phyloP scores from a whole-genome alignment of 164 flowering plant genomes.

The Macadamia integrifolia region DNA sequence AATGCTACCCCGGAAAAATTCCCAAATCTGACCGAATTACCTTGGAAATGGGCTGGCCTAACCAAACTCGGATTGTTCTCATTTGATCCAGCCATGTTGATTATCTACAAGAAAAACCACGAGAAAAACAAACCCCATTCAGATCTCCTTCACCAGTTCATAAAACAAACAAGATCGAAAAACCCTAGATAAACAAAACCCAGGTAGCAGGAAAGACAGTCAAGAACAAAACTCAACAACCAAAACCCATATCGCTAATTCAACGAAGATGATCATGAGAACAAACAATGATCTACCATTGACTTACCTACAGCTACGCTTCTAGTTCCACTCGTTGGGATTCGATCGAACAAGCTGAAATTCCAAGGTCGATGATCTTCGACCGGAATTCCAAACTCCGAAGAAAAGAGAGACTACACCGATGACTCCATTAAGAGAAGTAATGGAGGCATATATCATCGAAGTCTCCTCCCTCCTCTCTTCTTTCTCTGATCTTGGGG shows the following conservation, averaged over 20 bases:
- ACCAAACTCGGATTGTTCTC: conserved; percentile 70
- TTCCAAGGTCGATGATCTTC: not conserved
- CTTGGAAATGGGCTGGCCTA: conserved; percentile 33
- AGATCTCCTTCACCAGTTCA: not conserved
- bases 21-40: conserved; percentile 18
- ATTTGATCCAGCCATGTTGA: conserved; percentile 60
- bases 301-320: conserved; percentile 1
- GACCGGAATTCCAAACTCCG: not conserved
- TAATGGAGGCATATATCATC: conserved; percentile 9
- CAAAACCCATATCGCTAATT: conserved; percentile 14
- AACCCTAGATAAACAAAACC: conserved; percentile 3
- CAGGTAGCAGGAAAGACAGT: not conserved
- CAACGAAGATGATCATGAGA: not conserved
- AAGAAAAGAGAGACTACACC: conserved; percentile 20
- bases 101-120: conserved; percentile 16
- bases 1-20: not conserved
- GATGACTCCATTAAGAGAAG: conserved; percentile 20
- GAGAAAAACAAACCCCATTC: not conserved
- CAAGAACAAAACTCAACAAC: conserved; percentile 4
- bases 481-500: conserved; percentile 6
- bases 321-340: not conserved
- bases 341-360: not conserved
- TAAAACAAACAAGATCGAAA: not conserved
- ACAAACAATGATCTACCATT: conserved; percentile 3
- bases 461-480: not conserved